A percentile compares a stretch with the other conserved stretches of the same genome.
Conservation (phyloP, 2,329 filamentous ascomycete genomes). For the Neopestalotiopsis rosae region DNA sequence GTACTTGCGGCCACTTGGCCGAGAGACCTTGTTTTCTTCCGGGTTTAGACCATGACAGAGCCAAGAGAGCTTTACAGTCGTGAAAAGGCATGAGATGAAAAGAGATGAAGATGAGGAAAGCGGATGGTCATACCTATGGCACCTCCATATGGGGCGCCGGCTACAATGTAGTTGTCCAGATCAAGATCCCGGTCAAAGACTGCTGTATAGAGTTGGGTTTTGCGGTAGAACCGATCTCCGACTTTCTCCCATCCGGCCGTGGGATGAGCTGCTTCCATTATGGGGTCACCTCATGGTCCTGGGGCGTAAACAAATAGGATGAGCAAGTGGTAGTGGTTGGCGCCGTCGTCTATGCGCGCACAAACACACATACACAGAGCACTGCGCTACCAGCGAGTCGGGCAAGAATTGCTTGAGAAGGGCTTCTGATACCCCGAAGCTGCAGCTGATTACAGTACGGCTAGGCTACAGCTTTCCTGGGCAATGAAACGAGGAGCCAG, state of each 20-base stretch:
- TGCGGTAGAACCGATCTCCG: conserved; percentile 93
- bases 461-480: background rate
- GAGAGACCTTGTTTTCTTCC: too few species aligned
- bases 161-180: conserved; percentile 91
- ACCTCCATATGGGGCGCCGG: conserved; percentile 90
- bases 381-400: background rate
- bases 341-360: background rate
- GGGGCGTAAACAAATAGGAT: background rate
- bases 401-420: background rate
- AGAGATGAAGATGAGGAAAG: conserved; percentile 8
- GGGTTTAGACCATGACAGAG: too few species aligned
- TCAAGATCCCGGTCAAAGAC: conserved; percentile 94
- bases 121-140: conserved; percentile 72
- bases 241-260: conserved; percentile 94
- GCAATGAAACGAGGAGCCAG: background rate
- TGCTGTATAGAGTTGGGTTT: conserved; percentile 89
- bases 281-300: conserved; percentile 37
- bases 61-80: background rate
- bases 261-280: conserved; percentile 66
- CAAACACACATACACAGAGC: background rate
- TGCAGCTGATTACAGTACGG: background rate
- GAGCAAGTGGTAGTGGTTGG: background rate
- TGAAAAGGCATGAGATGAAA: conserved; percentile 19
- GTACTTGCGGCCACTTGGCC: too few species aligned
- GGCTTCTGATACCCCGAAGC: background rate